phyloP scores from a whole-genome alignment of 805 yeast genomes.

The Cyberlindnera misumaiensis region DNA sequence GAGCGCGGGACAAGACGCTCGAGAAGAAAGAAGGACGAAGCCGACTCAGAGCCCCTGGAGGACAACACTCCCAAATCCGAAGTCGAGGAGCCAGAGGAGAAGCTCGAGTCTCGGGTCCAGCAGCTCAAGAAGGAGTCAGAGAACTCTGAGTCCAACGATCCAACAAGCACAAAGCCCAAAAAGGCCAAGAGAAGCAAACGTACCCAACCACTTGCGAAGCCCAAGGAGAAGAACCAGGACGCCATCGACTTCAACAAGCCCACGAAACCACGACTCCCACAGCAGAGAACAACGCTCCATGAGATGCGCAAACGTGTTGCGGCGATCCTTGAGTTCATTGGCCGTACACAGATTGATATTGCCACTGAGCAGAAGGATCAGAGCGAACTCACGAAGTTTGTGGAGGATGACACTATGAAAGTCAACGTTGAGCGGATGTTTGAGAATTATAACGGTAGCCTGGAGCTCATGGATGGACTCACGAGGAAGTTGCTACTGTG shows the following conservation, averaged over 20 bases:
- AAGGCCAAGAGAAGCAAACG: slow-evolving; percentile 7
- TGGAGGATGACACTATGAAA: slow-evolving; percentile 34
- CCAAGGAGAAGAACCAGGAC: slow-evolving; percentile 13
- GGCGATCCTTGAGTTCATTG: slow-evolving; percentile 86
- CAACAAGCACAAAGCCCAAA: slow-evolving; percentile 9
- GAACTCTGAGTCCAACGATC: slow-evolving; percentile 17
- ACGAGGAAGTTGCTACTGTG: slow-evolving; percentile 67
- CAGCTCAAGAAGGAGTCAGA: slow-evolving; percentile 5
- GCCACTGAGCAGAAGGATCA: slow-evolving; percentile 65
- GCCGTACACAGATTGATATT: slow-evolving; percentile 79
- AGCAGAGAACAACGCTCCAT: slow-evolving; percentile 60
- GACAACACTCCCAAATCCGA: background rate
- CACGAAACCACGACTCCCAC: slow-evolving; percentile 79
- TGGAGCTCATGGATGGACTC: slow-evolving; percentile 61
- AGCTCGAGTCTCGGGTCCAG: slow-evolving; percentile 4
- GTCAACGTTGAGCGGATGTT: slow-evolving; percentile 36
- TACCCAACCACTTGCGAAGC: background rate
- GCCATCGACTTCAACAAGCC: slow-evolving; percentile 55
- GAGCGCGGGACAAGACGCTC: slow-evolving; percentile 5
- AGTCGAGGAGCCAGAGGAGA: background rate
- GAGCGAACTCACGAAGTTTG: slow-evolving; percentile 39
- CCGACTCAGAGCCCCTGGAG: background rate
- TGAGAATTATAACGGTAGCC: slow-evolving; percentile 49
- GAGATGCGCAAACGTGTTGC: slow-evolving; percentile 87
- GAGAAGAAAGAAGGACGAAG: slow-evolving; percentile 6